A percentile compares a stretch with the other conserved stretches of the same genome.
These are phyloP conservation scores for Auricularia cornea DNA, from an alignment of 768 basidiomycete species.

Conservation along the genomic window DNA sequence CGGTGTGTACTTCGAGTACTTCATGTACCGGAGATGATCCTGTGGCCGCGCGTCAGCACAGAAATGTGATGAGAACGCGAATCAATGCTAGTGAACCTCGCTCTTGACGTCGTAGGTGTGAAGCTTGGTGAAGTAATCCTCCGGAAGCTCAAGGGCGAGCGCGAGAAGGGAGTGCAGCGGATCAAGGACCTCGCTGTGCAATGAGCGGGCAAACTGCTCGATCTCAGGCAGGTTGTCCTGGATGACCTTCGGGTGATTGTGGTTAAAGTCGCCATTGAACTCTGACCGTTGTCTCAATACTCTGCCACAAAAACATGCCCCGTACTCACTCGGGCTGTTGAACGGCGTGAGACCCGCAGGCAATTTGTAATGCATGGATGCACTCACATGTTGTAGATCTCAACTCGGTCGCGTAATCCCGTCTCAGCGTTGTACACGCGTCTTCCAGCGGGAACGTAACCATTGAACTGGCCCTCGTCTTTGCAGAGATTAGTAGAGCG, in stretches of 20 bases:
- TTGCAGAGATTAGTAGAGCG: too few species aligned
- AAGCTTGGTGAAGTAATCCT: slow-evolving; percentile 38
- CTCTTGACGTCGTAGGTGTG: slow-evolving; percentile 39
- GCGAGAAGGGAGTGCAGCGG: slow-evolving; percentile 40
- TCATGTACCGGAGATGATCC: slow-evolving; percentile 48
- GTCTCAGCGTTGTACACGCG: slow-evolving; percentile 25
- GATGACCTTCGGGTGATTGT: slow-evolving; percentile 34
- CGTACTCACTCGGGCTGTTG: too few species aligned
- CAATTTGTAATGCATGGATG: too few species aligned
- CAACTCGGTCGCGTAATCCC: slow-evolving; percentile 34
- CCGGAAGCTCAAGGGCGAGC: slow-evolving; percentile 43
- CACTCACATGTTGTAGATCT: slow-evolving; percentile 14
- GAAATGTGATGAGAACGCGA: too few species aligned
- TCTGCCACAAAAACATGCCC: too few species aligned
- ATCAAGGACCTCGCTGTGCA: slow-evolving; percentile 40
- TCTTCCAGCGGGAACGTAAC: slow-evolving; percentile 39
- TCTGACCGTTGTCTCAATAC: slow-evolving; percentile 18
- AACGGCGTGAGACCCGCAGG: too few species aligned
- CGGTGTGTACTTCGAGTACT: slow-evolving; percentile 37
- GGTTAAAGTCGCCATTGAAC: slow-evolving; percentile 36
- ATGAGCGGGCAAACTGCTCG: slow-evolving; percentile 34
- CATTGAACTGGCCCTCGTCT: slow-evolving; percentile 10
- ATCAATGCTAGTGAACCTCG: slow-evolving; percentile 22
- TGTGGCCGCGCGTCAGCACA: too few species aligned
- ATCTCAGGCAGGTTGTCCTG: slow-evolving; percentile 34